A percentile compares a stretch with the other conserved stretches of the same genome.
These are phyloP conservation scores for Ustilago xerochloae DNA, from an alignment of 1,284 basidiomycete genomes.

Conservation along the genomic window DNA sequence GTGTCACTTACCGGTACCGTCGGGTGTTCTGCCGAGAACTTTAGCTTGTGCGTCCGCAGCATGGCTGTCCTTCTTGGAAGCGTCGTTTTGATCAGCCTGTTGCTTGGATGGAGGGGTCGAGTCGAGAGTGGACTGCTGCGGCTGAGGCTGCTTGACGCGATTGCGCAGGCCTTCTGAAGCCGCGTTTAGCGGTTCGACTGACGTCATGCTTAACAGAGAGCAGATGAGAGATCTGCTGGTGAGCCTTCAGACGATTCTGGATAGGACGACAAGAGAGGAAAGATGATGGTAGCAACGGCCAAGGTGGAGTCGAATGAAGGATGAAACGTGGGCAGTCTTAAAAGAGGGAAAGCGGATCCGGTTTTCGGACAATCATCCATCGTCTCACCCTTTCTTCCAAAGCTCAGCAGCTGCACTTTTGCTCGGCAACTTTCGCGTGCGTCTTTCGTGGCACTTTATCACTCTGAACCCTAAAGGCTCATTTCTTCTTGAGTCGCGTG, in stretches of 20 bases:
- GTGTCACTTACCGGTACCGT: conserved; percentile 38
- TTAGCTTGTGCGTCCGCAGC: conserved; percentile 15
- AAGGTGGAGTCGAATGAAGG: not conserved
- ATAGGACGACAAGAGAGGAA: not conserved
- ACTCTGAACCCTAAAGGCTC: not conserved
- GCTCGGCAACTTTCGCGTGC: no score
- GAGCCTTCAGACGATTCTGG: not conserved
- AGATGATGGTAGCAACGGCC: conserved; percentile 2
- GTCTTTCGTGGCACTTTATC: no score
- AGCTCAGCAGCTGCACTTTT: no score
- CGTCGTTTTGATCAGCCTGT: not conserved
- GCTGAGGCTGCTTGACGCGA: conserved; percentile 14
- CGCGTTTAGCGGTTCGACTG: conserved; percentile 4
- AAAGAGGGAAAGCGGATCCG: not conserved
- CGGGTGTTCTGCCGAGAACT: conserved; percentile 45
- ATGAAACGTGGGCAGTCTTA: not conserved
- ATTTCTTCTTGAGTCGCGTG: not conserved
- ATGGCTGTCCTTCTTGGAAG: conserved; percentile 2
- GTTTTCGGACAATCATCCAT: no score
- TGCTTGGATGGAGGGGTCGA: conserved; percentile 18
- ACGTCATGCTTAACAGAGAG: conserved; percentile 19
- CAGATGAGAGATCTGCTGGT: not conserved
- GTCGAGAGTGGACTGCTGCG: conserved; percentile 5
- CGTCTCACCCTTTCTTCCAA: no score
- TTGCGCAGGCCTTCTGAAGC: conserved; percentile 40